These are phyloP conservation scores for Serendipita indica DNA, from an alignment of 768 basidiomycete species.

Conservation along the genomic window DNA sequence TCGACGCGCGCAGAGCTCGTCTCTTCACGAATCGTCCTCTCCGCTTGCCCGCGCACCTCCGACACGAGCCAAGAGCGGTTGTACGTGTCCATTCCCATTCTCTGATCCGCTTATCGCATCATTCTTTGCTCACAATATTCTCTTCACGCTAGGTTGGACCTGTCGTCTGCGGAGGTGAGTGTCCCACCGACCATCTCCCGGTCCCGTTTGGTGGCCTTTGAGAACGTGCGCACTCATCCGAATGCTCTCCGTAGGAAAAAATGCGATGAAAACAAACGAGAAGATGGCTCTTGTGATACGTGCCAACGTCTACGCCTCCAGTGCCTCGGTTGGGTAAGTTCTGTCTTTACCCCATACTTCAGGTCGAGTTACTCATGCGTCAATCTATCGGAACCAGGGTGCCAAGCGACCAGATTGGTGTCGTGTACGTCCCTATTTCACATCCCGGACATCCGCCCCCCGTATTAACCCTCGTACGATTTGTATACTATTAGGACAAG, in stretches of 20 bases:
- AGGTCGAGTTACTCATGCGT: neutral
- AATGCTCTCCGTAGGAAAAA: slow-evolving; percentile 26
- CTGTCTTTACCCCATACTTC: neutral
- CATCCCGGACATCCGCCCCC: slow-evolving; percentile 2
- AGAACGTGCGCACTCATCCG: slow-evolving; percentile 10
- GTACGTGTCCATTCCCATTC: slow-evolving; percentile 6
- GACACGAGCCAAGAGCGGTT: slow-evolving; percentile 7
- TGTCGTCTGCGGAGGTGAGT: slow-evolving; percentile 57
- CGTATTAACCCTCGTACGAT: slow-evolving; percentile 15
- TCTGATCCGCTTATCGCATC: neutral
- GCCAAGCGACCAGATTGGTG: slow-evolving; percentile 9
- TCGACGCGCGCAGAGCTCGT: neutral
- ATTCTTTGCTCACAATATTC: neutral
- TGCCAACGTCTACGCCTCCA: slow-evolving; percentile 24
- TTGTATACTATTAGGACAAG: slow-evolving; percentile 44
- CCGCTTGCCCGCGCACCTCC: slow-evolving; percentile 1
- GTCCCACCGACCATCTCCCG: slow-evolving; percentile 15
- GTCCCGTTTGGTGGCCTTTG: slow-evolving; percentile 5
- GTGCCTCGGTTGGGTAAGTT: slow-evolving; percentile 8
- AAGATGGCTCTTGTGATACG: slow-evolving; percentile 62
- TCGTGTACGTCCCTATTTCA: slow-evolving; percentile 10
- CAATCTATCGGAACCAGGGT: neutral
- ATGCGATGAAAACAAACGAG: slow-evolving; percentile 68
- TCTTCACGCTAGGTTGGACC: slow-evolving; percentile 36
- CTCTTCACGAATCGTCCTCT: slow-evolving; percentile 42